These are phyloP conservation scores for Pythium periplocum DNA, from an alignment of 352 stramenopile species.

Conservation along the genomic window DNA sequence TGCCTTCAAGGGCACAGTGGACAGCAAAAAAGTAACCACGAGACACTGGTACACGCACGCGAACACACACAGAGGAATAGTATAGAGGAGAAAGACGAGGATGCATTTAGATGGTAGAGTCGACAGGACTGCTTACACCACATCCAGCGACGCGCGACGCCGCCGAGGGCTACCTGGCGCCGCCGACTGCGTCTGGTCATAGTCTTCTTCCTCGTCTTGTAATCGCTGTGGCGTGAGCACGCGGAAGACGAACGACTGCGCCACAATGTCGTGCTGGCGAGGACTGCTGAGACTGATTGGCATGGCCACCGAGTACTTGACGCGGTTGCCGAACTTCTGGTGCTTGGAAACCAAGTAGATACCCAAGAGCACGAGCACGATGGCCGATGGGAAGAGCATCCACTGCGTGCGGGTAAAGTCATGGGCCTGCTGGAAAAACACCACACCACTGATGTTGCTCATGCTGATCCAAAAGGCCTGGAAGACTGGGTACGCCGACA, in stretches of 20 bases:
- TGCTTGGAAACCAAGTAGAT: constrained; percentile 84
- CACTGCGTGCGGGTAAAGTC: constrained; percentile 78
- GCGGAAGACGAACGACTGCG: constrained; percentile 86
- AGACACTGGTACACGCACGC: too few species aligned
- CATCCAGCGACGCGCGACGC: constrained; percentile 14
- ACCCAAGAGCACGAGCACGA: constrained; percentile 63
- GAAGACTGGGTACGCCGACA: constrained; percentile 84
- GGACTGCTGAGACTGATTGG: constrained; percentile 81
- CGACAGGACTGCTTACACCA: constrained; percentile 2
- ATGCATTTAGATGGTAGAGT: background rate
- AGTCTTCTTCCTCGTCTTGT: constrained; percentile 50
- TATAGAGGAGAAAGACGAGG: background rate
- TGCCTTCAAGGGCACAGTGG: too few species aligned
- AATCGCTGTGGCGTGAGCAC: constrained; percentile 73
- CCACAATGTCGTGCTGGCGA: constrained; percentile 83
- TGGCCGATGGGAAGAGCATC: constrained; percentile 75
- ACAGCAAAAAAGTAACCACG: too few species aligned
- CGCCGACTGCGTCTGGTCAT: background rate
- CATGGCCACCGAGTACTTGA: constrained; percentile 89
- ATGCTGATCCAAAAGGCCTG: constrained; percentile 87
- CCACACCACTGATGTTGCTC: constrained; percentile 84
- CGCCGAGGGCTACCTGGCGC: constrained; percentile 5
- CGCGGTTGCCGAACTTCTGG: constrained; percentile 84
- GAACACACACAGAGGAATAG: constrained; percentile 3
- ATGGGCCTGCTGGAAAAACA: constrained; percentile 86